Evolutionary conservation across 164 flowering plant genomes (phyloP), one percentile per base, ranked within the genome.

Genomic region (Annona cherimola): DNA sequence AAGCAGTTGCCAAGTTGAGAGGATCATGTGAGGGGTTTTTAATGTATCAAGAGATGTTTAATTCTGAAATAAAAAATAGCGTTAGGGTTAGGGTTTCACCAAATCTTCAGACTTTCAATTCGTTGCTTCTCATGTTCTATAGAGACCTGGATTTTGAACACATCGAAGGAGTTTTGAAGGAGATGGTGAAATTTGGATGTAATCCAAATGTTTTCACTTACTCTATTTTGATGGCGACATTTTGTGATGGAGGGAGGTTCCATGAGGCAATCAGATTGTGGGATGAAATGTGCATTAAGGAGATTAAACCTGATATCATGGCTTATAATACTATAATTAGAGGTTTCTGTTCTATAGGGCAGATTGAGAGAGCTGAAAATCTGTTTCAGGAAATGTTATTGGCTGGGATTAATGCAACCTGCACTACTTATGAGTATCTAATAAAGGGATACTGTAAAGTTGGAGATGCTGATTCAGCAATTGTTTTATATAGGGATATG

Each of bases 291-390:
- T 43, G 66, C 55, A 54, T n/a, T 5, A 84, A 83, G 73, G 73
- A 66, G 45, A 66, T 88, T 57, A 73, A 81, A 67, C 87, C 74
- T 64, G 97, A 92, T 84, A 68, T 80, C 44, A 85, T 87, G 70
- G 85, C 86, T 50, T 92, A 90, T 68, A 88, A 92, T 66, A 88
- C 90, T 4, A 57, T 94, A 8, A 87, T 92, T 69, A 87, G 81
- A 18, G 93, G 93, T 19, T 84, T 83, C 74, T 92, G 96, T 63
- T 72, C 74, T 67, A 68, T 45, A 62, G 84, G 87, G 16, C 84
- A 89, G 67, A 62, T 86, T 60, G 73, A 5, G 2, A 85, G 74
- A 71, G 97, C 90, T 2, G 94, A 89, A 75, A 90, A 84, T 65
- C 71, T 85, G 43, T 82, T 76, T 54, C 74, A 80, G 71, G 89